Conservation (phyloP, 768 basidiomycete species). For the Leucogyrophana mollusca region DNA sequence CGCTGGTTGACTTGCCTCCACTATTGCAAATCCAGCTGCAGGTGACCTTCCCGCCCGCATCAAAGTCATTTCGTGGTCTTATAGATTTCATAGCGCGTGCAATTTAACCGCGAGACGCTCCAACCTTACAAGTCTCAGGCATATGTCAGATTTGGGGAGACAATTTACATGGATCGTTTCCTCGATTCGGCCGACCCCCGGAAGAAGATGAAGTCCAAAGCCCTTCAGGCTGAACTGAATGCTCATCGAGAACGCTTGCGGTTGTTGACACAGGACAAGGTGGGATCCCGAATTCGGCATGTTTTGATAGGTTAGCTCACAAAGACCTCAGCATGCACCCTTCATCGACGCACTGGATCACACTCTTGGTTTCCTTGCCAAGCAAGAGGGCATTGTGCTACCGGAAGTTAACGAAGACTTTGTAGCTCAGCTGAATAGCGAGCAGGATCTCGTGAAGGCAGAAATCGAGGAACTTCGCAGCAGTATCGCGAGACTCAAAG, state of each 20-base stretch:
- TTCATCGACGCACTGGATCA: conserved; percentile 55
- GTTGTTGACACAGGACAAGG: conserved; percentile 70
- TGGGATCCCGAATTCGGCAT: conserved; percentile 31
- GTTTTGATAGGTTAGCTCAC: neutral
- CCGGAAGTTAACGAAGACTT: conserved; percentile 64
- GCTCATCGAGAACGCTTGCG: conserved; percentile 66
- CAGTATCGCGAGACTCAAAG: conserved; percentile 54
- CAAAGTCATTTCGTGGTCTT: conserved; percentile 1
- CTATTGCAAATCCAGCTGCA: conserved; percentile 94
- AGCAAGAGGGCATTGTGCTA: conserved; percentile 40
- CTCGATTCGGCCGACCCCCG: conserved; percentile 69
- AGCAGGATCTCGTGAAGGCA: conserved; percentile 47
- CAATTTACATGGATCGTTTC: conserved; percentile 90
- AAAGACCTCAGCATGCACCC: conserved; percentile 51
- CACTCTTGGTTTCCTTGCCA: conserved; percentile 57
- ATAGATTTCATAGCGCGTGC: conserved; percentile 63
- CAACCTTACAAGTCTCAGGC: conserved; percentile 96
- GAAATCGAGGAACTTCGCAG: conserved; percentile 59
- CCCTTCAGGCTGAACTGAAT: conserved; percentile 65
- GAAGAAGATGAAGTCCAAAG: conserved; percentile 71
- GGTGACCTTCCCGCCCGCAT: conserved; percentile 39
- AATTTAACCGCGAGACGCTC: conserved; percentile 90
- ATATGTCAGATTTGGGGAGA: conserved; percentile 88
- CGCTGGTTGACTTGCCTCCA: conserved; percentile 83
- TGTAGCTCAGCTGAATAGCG: conserved; percentile 46